Base-by-base conservation (phyloP, 2,329 filamentous ascomycete species). In the Tricladium varicosporioides region DNA sequence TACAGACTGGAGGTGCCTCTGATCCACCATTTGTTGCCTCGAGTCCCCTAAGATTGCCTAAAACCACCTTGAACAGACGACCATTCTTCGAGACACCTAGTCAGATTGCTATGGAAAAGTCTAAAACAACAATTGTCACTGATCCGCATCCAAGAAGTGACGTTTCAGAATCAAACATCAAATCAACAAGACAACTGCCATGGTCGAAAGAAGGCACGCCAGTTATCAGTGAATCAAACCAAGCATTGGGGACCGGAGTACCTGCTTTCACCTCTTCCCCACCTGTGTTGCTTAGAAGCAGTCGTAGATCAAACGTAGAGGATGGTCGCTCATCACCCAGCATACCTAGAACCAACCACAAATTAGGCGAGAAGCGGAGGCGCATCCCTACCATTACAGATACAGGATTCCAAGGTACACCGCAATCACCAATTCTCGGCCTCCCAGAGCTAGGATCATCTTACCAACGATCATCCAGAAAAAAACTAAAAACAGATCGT, bases 1-100 rank as follows among this genome's bases (percentile, higher is more conserved):
- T 5, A 5, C n/a, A 11, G 22, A 27, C 45, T 48, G 15, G 10
- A 19, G 9, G 8, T 14, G 19, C 15, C 16, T 48, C 45, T 19
- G 19, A 18, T 2, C 45, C 45, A 19, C 15, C 45, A 19, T 19
- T 27, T 7, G 22, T 27, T 27, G 22, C 22, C 22, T 27, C 22
- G 22, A 27, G 22, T 27, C 22, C 22, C 7, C 7, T 7, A 27
- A 40, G 36, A n/a, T 40, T 40, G 11, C 36, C 10, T 10, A 40
- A 40, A 13, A 40, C 4, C 36, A 40, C 9, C 9, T 10, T 4
- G 36, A 40, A 11, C 11, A 11, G 36, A 13, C 36, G 10, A 11
- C 36, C 36, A 4, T 40, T 40, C 36, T 40, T 40, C 22, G 60
- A 63, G 27, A 65, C 63, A 1, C 49, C 53, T n/a, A 65, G 63